phyloP scores from a whole-genome alignment of 2,329 filamentous ascomycete species.

The Exophiala phaeomuriformis region DNA sequence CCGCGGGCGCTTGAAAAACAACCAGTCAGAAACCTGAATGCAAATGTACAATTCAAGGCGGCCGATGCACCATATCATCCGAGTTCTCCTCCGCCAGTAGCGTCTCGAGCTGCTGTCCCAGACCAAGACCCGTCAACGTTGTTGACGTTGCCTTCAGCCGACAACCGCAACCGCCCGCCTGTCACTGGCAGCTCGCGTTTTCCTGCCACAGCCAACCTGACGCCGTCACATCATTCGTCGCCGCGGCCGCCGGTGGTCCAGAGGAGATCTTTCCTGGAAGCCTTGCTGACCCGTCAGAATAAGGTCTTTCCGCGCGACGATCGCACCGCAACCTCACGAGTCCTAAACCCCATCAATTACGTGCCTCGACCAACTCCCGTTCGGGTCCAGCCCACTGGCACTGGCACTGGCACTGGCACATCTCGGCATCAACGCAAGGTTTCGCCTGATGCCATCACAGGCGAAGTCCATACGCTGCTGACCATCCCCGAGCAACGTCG shows the following conservation, averaged over 20 bases:
- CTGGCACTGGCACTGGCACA: background rate
- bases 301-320: slow-evolving; percentile 15
- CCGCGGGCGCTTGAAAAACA: slow-evolving; percentile 36
- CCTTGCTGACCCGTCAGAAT: slow-evolving; percentile 23
- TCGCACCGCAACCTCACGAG: slow-evolving; percentile 42
- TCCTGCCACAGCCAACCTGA: slow-evolving; percentile 20
- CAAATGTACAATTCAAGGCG: background rate
- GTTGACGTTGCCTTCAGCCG: slow-evolving; percentile 12
- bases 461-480: slow-evolving; percentile 45
- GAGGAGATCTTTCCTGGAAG: slow-evolving; percentile 26
- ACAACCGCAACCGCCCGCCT: slow-evolving; percentile 4
- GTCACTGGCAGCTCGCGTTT: slow-evolving; percentile 11
- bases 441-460: slow-evolving; percentile 16
- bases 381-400: slow-evolving; percentile 31
- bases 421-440: background rate
- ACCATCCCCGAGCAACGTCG: slow-evolving; percentile 51
- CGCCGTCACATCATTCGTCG: slow-evolving; percentile 21
- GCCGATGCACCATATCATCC: too few species aligned
- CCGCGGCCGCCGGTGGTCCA: slow-evolving; percentile 2
- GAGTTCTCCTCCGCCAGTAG: slow-evolving; percentile 1
- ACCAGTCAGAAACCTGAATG: slow-evolving; percentile 21
- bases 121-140: slow-evolving; percentile 11
- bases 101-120: slow-evolving; percentile 1
- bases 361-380: slow-evolving; percentile 49
- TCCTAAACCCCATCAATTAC: slow-evolving; percentile 57